These are phyloP conservation scores for Blastocystis sp. DNA, from an alignment of 352 stramenopile species.

Conservation along the genomic window DNA sequence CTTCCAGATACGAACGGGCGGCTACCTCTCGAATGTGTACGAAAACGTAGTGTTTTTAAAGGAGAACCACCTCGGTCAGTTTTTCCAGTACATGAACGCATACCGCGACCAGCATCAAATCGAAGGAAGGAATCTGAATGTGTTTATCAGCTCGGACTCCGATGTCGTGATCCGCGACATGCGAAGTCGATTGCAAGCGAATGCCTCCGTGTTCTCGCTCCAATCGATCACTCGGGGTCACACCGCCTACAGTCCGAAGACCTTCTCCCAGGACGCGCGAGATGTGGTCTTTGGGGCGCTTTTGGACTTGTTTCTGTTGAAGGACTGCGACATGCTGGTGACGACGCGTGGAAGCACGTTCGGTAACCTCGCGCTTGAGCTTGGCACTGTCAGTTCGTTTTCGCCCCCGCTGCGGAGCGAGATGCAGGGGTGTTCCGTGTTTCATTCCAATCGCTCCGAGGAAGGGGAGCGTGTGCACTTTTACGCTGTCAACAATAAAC, in stretches of 20 bases:
- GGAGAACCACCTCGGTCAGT: not conserved
- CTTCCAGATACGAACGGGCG: conserved; percentile 6
- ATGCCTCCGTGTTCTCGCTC: not conserved
- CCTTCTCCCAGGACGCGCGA: not conserved
- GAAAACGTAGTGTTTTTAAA: not conserved
- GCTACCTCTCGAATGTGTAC: not conserved
- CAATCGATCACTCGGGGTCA: not conserved
- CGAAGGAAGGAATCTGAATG: not conserved
- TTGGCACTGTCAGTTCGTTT: not conserved
- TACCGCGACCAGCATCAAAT: not conserved
- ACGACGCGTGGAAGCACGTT: not conserved
- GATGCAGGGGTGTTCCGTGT: not conserved
- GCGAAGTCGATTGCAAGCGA: no score
- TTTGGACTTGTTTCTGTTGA: conserved; percentile 3
- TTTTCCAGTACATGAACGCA: not conserved
- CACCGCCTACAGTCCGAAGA: not conserved
- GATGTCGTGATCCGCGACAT: not conserved
- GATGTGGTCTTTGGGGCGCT: not conserved
- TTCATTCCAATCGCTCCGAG: not conserved
- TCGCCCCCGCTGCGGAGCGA: not conserved
- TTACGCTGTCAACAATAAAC: not conserved
- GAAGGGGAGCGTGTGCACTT: not conserved
- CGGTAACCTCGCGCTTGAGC: not conserved
- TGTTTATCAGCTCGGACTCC: conserved; percentile 11
- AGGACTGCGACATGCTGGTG: conserved; percentile 16